Evolutionary conservation across 2,329 filamentous ascomycete genomes (phyloP).

Genomic region (Beauveria caledonica): DNA sequence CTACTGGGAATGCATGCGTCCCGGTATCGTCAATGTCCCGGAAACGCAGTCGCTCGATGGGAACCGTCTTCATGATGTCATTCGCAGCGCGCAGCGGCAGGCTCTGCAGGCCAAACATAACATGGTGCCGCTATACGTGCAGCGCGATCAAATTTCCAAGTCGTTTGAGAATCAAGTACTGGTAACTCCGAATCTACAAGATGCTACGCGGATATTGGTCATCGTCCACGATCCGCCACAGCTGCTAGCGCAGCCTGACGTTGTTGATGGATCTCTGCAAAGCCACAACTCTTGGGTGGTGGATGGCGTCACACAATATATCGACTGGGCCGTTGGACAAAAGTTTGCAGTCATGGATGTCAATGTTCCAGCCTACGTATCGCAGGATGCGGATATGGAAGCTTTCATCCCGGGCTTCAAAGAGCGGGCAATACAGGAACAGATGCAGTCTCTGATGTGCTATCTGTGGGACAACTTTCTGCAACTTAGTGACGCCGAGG

Average conservation of each 20-base stretch:
- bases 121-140: conserved; percentile 76
- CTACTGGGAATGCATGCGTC: conserved; percentile 85
- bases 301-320: conserved; percentile 72
- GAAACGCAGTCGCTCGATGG: conserved; percentile 45
- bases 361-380: conserved; percentile 75
- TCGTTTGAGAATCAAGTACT: conserved; percentile 83
- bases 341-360: conserved; percentile 83
- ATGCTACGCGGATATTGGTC: conserved; percentile 62
- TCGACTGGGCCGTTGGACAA: conserved; percentile 72
- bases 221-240: conserved; percentile 88
- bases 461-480: conserved; percentile 98
- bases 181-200: conserved; percentile 63
- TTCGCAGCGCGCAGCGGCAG: conserved; percentile 68
- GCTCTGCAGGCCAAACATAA: conserved; percentile 61
- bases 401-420: conserved; percentile 35
- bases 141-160: conserved; percentile 61
- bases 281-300: conserved; percentile 85
- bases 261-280: conserved; percentile 64
- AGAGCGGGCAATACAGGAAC: conserved; percentile 44
- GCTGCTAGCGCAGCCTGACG: conserved; percentile 57
- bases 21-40: conserved; percentile 49
- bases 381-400: conserved; percentile 48
- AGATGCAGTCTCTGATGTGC: conserved; percentile 64
- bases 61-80: conserved; percentile 67
- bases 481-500: conserved; percentile 61